These are phyloP conservation scores for Colletotrichum cereale DNA, from an alignment of 2,329 filamentous ascomycete species.

Conservation along the genomic window DNA sequence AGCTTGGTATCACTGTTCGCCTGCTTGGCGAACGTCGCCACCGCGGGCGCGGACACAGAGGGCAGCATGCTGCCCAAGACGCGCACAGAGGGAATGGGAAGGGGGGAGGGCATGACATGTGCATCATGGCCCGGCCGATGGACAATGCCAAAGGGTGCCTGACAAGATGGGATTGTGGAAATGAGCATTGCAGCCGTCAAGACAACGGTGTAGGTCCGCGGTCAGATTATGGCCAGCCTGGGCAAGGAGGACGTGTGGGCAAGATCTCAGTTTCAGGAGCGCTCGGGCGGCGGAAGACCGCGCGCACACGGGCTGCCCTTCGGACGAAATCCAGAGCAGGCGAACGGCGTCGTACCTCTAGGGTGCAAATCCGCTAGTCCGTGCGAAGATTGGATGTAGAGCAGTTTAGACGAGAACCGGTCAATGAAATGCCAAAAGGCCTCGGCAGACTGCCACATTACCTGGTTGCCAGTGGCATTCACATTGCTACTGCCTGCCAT, in stretches of 20 bases:
- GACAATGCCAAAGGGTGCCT: neutral
- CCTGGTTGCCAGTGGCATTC: too few species aligned
- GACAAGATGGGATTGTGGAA: conserved; percentile 22
- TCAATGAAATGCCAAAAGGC: neutral
- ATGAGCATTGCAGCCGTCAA: conserved; percentile 17
- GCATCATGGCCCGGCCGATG: neutral
- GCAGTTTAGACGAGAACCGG: neutral
- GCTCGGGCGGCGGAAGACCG: neutral
- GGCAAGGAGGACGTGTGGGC: neutral
- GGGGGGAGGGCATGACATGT: neutral
- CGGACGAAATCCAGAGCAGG: neutral
- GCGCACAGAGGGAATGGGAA: neutral
- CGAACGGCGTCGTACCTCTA: neutral
- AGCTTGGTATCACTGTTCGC: conserved; percentile 32
- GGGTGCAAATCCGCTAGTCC: conserved; percentile 1
- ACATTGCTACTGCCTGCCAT: neutral
- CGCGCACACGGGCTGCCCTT: neutral
- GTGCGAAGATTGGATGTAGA: neutral
- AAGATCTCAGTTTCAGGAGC: neutral
- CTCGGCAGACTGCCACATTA: neutral
- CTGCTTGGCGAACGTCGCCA: conserved; percentile 12
- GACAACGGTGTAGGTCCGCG: neutral
- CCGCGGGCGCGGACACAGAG: neutral
- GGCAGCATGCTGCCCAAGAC: neutral
- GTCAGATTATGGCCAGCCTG: neutral